A percentile compares a stretch with the other conserved stretches of the same genome.
Evolutionary conservation across 2,329 filamentous ascomycete genomes (phyloP).

Genomic region (Hypoxylon sp.): DNA sequence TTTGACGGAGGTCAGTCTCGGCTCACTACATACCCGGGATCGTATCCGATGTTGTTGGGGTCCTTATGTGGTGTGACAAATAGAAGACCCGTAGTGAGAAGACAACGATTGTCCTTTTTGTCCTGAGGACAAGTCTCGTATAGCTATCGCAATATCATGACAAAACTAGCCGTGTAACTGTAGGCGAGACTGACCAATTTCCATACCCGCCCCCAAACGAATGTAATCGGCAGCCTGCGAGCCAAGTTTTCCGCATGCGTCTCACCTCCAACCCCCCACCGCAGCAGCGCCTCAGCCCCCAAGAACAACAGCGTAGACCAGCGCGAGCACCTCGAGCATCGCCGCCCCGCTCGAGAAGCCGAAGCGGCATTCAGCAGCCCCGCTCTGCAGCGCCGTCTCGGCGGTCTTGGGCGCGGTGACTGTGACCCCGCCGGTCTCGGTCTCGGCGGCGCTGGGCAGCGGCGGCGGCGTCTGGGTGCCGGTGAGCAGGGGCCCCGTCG

Average conservation of each 20-base stretch:
- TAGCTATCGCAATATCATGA: neutral
- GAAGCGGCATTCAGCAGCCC: conserved; percentile 8
- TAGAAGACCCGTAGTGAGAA: neutral
- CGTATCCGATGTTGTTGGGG: neutral
- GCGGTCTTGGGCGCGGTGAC: conserved; percentile 26
- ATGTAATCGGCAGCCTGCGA: too few relatives aligned
- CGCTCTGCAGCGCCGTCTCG: conserved; percentile 24
- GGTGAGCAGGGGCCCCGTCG: conserved; percentile 2
- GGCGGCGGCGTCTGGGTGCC: neutral
- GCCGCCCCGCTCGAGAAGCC: conserved; percentile 17
- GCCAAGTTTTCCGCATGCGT: neutral
- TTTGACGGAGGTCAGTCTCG: neutral
- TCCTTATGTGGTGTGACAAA: too few relatives aligned
- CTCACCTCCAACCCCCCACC: neutral
- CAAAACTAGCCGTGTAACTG: too few relatives aligned
- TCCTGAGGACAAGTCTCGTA: too few relatives aligned
- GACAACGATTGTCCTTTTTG: neutral
- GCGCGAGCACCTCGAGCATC: conserved; percentile 3
- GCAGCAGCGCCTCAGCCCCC: conserved; percentile 11
- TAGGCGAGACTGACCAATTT: too few relatives aligned
- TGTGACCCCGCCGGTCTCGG: conserved; percentile 9
- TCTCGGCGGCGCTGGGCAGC: neutral
- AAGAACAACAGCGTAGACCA: conserved; percentile 13
- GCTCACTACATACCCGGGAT: neutral
- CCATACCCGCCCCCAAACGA: too few relatives aligned